Evolutionary conservation across 495 filamentous ascomycete genomes (phyloP).

Genomic region (Patellaria atrata): DNA sequence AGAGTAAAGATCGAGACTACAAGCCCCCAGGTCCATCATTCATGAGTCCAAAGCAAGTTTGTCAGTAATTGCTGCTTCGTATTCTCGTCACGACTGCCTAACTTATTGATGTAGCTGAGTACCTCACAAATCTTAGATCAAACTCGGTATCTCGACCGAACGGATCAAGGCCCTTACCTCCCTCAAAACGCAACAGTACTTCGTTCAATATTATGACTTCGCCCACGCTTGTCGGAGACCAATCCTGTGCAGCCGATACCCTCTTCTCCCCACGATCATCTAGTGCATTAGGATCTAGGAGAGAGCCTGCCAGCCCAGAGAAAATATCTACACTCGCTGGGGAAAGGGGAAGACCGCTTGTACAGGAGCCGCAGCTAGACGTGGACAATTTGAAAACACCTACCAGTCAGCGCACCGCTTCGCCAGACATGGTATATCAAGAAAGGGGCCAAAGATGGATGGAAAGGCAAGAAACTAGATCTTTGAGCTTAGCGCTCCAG

Average conservation of each 20-base stretch:
- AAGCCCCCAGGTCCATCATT: conserved; percentile 53
- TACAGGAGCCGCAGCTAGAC: conserved; percentile 13
- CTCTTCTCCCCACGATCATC: conserved; percentile 11
- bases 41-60: conserved; percentile 79
- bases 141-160: conserved; percentile 51
- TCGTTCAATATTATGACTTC: conserved; percentile 9
- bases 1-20: conserved; percentile 19
- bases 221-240: neutral
- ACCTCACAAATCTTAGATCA: conserved; percentile 65
- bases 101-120: conserved; percentile 41
- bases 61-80: conserved; percentile 37
- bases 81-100: conserved; percentile 16
- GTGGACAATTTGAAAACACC: conserved; percentile 4
- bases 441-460: conserved; percentile 71
- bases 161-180: conserved; percentile 18
- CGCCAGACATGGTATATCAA: conserved; percentile 43
- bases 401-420: conserved; percentile 3
- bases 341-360: conserved; percentile 10
- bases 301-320: conserved; percentile 7
- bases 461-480: conserved; percentile 72
- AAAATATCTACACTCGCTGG: neutral
- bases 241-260: conserved; percentile 1
- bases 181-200: conserved; percentile 57
- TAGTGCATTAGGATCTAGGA: conserved; percentile 11
- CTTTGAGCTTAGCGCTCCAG: conserved; percentile 64